phyloP scores from a whole-genome alignment of 139 green algal genomes.

The Chlorella sp. region DNA sequence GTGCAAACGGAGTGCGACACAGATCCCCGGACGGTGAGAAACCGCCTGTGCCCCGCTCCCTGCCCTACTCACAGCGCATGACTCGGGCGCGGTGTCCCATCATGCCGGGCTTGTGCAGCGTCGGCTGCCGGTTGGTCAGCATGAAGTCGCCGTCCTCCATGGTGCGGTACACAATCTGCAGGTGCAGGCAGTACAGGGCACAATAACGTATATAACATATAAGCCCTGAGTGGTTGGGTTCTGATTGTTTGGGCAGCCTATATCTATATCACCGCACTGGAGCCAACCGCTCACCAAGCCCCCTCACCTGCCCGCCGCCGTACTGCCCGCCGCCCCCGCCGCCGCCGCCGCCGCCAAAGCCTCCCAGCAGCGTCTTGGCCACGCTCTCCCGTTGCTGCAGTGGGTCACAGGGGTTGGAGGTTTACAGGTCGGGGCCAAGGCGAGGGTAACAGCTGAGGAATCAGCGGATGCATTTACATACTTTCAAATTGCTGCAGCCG shows the following conservation, averaged over 20 bases:
- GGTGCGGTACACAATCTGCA: conserved; percentile 90
- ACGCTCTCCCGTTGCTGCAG: conserved; percentile 71
- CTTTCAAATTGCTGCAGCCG: background rate
- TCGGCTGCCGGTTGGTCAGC: conserved; percentile 98
- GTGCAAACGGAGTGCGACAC: too few species aligned
- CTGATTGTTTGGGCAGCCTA: too few species aligned
- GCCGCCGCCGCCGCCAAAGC: background rate
- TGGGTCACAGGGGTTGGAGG: too few species aligned
- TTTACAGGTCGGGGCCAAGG: too few species aligned
- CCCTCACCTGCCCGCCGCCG: conserved; percentile 23
- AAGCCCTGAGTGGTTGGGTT: too few species aligned
- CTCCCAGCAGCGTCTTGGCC: conserved; percentile 83
- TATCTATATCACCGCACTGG: background rate
- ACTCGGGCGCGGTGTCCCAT: conserved; percentile 78
- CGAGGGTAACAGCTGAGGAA: too few species aligned
- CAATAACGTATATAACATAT: background rate
- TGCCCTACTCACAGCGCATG: conserved; percentile 35
- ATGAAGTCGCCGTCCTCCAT: conserved; percentile 94
- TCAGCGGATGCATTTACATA: background rate
- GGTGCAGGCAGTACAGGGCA: background rate
- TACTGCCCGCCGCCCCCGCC: background rate
- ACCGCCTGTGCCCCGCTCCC: too few species aligned
- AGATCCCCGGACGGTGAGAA: too few species aligned
- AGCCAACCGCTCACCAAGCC: background rate
- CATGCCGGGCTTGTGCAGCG: conserved; percentile 96